Conservation (phyloP, 768 basidiomycete species). For the Favolaschia claudopus region DNA sequence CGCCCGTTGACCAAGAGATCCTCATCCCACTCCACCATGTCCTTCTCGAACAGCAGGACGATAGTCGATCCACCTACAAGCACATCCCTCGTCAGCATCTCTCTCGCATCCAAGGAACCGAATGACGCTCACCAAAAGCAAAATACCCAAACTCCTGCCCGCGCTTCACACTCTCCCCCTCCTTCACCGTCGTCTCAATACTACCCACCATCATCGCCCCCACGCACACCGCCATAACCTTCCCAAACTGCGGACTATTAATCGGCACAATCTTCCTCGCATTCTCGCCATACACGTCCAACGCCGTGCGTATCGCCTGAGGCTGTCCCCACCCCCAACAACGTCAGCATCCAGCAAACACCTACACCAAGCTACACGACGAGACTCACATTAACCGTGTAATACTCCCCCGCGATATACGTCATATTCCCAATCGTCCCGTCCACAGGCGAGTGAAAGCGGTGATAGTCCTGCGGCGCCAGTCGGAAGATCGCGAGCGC, state of each 20-base stretch:
- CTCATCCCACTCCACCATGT: conserved; percentile 88
- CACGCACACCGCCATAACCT: conserved; percentile 90
- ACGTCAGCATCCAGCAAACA: conserved; percentile 1
- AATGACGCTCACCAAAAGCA: conserved; percentile 79
- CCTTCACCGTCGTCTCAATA: conserved; percentile 86
- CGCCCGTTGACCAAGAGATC: conserved; percentile 86
- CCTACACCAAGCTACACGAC: neutral
- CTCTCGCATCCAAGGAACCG: neutral
- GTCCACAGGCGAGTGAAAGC: conserved; percentile 89
- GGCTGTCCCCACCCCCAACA: conserved; percentile 56
- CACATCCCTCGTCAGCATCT: neutral
- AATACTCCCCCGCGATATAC: conserved; percentile 90
- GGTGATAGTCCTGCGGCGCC: conserved; percentile 95
- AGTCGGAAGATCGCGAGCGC: conserved; percentile 89
- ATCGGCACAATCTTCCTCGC: conserved; percentile 92
- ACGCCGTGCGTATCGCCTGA: conserved; percentile 88
- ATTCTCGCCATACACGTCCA: conserved; percentile 97
- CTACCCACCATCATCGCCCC: conserved; percentile 97
- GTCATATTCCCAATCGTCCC: conserved; percentile 85
- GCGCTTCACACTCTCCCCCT: conserved; percentile 80
- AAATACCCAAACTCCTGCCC: conserved; percentile 96
- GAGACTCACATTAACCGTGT: conserved; percentile 85
- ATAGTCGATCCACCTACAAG: conserved; percentile 86
- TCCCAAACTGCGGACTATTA: conserved; percentile 87
- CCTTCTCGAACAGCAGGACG: conserved; percentile 89